Base-by-base conservation (phyloP, 2,329 filamentous ascomycete genomes). In the Arthroderma sp. region DNA sequence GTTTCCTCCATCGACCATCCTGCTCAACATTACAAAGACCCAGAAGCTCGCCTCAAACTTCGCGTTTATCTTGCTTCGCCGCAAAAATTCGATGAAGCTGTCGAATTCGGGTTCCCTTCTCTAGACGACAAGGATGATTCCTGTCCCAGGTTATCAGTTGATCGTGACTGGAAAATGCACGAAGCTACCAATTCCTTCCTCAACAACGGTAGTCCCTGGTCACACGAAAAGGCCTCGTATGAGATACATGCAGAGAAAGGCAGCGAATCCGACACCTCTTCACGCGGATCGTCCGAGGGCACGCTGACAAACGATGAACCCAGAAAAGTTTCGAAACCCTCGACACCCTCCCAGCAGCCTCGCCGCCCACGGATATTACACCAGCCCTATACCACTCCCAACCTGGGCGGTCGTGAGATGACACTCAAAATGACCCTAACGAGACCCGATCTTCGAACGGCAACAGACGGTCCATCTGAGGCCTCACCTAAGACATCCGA, bases 381-480 rank as follows among this genome's bases (percentile, higher is more conserved):
- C 15, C 47, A 31, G 46, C 58, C 6, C 63, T 69, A 41, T 49
- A 58, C 29, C 67, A 73, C 53, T 63, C 68, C 7, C 73, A 77
- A 40, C 4, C 65, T 75, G 2, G 72, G 74, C 31, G 81, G 77
- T 45, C 76, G 88, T 31, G 88, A 96, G 62, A 95, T 95, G 88
- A 96, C 91, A 2, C 67, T 96, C 40, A 84, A 88, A 40, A 94
- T 96, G 87, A 96, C 89, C 0, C 73, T 96, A 44, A 96, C 91
- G 3, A 74, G 88, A 39, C 85, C 87, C 0, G 89, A 96, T 59
- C 72, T 96, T 40, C 80, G 87, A 31, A 59, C 49, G 4, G 44
- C 56, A 10, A 49, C 56, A 9, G 58, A 58, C n/a, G 39, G 39
- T 7, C 36, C 45, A 10, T 43, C 40, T n/a, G 28, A 38, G 4